These are phyloP conservation scores for Fragaria vesca DNA, from an alignment of 306 rosid genomes.

Conservation along the genomic window DNA sequence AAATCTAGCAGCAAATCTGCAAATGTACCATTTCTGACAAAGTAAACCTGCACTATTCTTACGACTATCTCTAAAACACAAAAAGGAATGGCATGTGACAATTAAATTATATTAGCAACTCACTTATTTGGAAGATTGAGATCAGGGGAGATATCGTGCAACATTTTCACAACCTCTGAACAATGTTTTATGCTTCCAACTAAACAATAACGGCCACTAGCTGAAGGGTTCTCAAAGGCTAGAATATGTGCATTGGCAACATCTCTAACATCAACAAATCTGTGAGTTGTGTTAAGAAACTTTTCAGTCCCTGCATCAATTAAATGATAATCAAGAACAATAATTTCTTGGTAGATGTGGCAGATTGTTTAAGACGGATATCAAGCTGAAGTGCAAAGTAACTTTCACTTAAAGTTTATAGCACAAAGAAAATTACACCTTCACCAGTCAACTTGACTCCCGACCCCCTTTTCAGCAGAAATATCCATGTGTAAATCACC, in stretches of 20 bases:
- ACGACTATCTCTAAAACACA: not conserved
- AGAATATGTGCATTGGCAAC: constrained; percentile 62
- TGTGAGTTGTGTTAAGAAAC: constrained; percentile 34
- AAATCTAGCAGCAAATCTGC: not conserved
- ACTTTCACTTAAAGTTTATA: too few species aligned
- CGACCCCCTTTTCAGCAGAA: too few species aligned
- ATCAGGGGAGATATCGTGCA: constrained; percentile 40
- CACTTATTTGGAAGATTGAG: constrained; percentile 49
- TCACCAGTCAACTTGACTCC: not conserved
- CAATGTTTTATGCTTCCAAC: constrained; percentile 34
- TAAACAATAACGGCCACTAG: constrained; percentile 59
- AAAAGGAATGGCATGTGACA: not conserved
- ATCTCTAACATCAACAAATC: constrained; percentile 58
- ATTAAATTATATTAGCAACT: constrained; percentile 11
- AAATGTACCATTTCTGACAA: not conserved
- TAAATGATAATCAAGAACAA: not conserved
- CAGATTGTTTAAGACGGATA: not conserved
- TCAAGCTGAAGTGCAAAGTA: not conserved
- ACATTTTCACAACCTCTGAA: constrained; percentile 39
- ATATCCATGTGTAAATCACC: not conserved
- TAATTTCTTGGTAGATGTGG: not conserved
- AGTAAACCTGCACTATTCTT: not conserved
- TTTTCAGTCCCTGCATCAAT: constrained; percentile 39
- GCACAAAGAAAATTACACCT: too few species aligned
- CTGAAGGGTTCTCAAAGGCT: constrained; percentile 59